Evolutionary conservation across 2,329 filamentous ascomycete genomes (phyloP).

Genomic region (Corynespora cassiicola): DNA sequence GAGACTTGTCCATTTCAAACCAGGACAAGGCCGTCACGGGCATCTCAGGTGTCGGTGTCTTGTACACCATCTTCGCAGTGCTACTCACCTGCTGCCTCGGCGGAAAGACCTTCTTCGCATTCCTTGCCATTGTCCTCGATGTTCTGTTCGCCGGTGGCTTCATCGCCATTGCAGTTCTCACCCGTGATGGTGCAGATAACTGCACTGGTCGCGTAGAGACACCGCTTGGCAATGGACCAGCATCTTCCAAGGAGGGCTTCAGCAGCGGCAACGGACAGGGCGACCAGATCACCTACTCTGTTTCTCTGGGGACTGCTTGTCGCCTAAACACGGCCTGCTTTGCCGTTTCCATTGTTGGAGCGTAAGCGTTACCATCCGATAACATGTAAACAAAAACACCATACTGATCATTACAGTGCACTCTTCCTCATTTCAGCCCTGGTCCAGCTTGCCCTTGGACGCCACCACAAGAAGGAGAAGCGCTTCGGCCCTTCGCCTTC

Average conservation of each 20-base stretch:
- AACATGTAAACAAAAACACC: slow-evolving; percentile 7
- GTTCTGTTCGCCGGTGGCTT: slow-evolving; percentile 77
- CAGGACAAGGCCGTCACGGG: slow-evolving; percentile 74
- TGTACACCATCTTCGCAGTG: slow-evolving; percentile 78
- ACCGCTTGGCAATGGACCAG: slow-evolving; percentile 72
- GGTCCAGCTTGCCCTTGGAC: slow-evolving; percentile 71
- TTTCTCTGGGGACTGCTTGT: slow-evolving; percentile 68
- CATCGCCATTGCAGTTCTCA: slow-evolving; percentile 81
- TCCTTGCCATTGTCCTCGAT: slow-evolving; percentile 77
- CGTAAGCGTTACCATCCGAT: slow-evolving; percentile 59
- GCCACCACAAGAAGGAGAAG: slow-evolving; percentile 77
- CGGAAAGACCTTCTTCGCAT: slow-evolving; percentile 74
- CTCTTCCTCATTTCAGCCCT: slow-evolving; percentile 78
- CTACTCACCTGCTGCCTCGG: slow-evolving; percentile 81
- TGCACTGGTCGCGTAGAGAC: slow-evolving; percentile 70
- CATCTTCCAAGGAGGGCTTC: slow-evolving; percentile 57
- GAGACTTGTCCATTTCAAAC: slow-evolving; percentile 67
- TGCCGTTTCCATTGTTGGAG: slow-evolving; percentile 77
- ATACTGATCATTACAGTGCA: slow-evolving; percentile 55
- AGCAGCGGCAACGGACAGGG: slow-evolving; percentile 48
- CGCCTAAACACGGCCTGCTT: slow-evolving; percentile 78
- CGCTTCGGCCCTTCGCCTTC: slow-evolving; percentile 70
- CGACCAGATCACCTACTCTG: slow-evolving; percentile 52
- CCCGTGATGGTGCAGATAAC: slow-evolving; percentile 69
- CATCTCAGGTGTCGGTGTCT: slow-evolving; percentile 73